Conservation (phyloP, 805 yeast species). For the Hermanozyma aechmeae region DNA sequence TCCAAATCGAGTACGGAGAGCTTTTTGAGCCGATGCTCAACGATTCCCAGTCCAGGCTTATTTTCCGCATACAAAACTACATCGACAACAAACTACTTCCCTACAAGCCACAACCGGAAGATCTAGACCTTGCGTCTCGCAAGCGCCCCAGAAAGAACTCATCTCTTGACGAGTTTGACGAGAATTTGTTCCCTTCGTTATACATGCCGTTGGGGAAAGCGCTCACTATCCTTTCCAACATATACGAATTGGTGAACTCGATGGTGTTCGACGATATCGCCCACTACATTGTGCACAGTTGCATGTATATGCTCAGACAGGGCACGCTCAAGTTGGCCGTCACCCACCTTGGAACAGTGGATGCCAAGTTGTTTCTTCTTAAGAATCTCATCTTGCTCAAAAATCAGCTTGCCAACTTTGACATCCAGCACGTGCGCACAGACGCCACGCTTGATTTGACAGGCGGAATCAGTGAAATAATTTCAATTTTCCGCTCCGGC, state of each 20-base stretch:
- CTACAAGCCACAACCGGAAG: conserved; percentile 60
- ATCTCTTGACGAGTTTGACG: conserved; percentile 22
- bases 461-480: conserved; percentile 47
- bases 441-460: conserved; percentile 77
- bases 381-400: conserved; percentile 64
- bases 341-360: conserved; percentile 40
- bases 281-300: conserved; percentile 74
- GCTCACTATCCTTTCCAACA: conserved; percentile 59
- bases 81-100: conserved; percentile 60
- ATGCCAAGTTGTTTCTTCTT: conserved; percentile 58
- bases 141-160: conserved; percentile 4
- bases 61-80: conserved; percentile 67
- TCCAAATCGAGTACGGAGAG: conserved; percentile 40
- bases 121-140: conserved; percentile 48
- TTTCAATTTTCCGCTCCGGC: conserved; percentile 26
- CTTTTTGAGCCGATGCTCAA: conserved; percentile 63
- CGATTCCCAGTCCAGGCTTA: conserved; percentile 72
- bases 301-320: conserved; percentile 51
- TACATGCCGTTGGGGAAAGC: conserved; percentile 71
- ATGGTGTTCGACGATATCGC: conserved; percentile 83
- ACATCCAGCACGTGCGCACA: conserved; percentile 63
- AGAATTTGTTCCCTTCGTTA: conserved; percentile 34
- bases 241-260: conserved; percentile 72
- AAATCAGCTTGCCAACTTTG: conserved; percentile 63
- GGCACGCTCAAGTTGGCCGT: conserved; percentile 40